Percentiles rank a stretch among this genome's conserved stretches.
These are phyloP conservation scores for Phytopythium boreale DNA, from an alignment of 352 stramenopile species.

Conservation along the genomic window DNA sequence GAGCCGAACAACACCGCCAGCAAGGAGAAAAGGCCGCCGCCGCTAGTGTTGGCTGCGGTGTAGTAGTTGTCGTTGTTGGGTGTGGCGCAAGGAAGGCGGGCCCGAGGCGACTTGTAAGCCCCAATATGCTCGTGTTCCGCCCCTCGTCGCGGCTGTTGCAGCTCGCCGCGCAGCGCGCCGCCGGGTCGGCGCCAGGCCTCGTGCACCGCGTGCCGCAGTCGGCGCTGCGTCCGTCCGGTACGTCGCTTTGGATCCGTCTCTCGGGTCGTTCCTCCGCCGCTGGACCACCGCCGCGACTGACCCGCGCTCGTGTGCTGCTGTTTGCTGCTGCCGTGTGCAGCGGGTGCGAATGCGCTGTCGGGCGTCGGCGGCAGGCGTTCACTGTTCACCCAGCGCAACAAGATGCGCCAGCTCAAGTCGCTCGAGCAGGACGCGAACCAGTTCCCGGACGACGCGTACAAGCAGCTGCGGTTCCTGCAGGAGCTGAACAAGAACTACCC, in stretches of 20 bases:
- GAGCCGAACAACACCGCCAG: too few species aligned
- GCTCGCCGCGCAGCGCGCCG: conserved; percentile 17
- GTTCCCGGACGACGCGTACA: conserved; percentile 66
- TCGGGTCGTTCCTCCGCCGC: neutral
- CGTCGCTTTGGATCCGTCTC: neutral
- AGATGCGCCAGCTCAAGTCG: conserved; percentile 81
- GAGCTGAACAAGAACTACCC: conserved; percentile 88
- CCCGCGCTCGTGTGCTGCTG: neutral
- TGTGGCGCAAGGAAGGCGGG: neutral
- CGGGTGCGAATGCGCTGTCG: neutral
- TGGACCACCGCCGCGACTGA: neutral
- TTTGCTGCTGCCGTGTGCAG: too few species aligned
- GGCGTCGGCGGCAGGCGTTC: conserved; percentile 33
- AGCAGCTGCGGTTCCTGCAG: conserved; percentile 81
- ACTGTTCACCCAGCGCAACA: conserved; percentile 73
- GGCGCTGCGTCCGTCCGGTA: neutral
- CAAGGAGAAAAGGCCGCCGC: neutral
- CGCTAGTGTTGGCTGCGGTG: too few species aligned
- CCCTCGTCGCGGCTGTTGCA: conserved; percentile 34
- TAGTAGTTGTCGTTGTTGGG: neutral
- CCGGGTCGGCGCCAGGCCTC: conserved; percentile 5
- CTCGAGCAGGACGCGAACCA: conserved; percentile 81
- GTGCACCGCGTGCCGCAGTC: neutral
- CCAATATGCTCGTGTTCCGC: conserved; percentile 41
- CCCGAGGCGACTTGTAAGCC: neutral